These are phyloP conservation scores for Thuja plicata DNA, from an alignment of 83 land plant genomes.

Conservation along the genomic window DNA sequence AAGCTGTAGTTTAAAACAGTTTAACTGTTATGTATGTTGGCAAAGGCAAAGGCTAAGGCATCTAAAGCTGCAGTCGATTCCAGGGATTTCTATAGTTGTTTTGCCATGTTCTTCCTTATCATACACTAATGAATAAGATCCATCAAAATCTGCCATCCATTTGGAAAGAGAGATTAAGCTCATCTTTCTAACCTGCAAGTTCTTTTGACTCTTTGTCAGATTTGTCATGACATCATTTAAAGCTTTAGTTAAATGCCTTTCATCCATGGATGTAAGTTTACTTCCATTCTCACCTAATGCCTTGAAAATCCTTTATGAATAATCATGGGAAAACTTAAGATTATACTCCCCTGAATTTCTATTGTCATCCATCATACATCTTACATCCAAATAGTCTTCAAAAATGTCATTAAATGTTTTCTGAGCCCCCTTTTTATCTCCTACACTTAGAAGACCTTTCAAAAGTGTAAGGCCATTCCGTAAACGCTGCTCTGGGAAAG, in stretches of 20 bases:
- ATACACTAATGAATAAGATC: slow-evolving; percentile 1
- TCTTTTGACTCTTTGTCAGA: slow-evolving; percentile 26
- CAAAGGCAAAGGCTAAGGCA: slow-evolving; percentile 31
- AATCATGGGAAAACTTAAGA: slow-evolving; percentile 52
- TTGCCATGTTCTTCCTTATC: background rate
- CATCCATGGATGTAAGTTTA: slow-evolving; percentile 42
- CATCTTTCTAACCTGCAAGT: slow-evolving; percentile 27
- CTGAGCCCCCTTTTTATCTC: slow-evolving; percentile 30
- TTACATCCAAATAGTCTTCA: slow-evolving; percentile 43
- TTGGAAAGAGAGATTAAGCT: slow-evolving; percentile 51
- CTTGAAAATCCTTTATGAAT: slow-evolving; percentile 39
- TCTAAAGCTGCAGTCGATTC: slow-evolving; percentile 32
- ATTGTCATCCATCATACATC: slow-evolving; percentile 24
- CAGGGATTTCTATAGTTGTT: slow-evolving; percentile 36
- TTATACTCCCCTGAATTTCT: slow-evolving; percentile 53
- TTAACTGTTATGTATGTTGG: too few species aligned
- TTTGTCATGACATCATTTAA: slow-evolving; percentile 22
- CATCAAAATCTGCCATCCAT: slow-evolving; percentile 55
- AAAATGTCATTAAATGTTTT: slow-evolving; percentile 21
- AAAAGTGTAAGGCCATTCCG: slow-evolving; percentile 35
- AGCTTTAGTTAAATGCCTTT: slow-evolving; percentile 22
- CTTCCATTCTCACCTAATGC: slow-evolving; percentile 44
- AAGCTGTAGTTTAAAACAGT: too few species aligned
- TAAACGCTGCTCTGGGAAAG: slow-evolving; percentile 53
- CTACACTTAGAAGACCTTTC: slow-evolving; percentile 21